Percentiles rank a stretch among this genome's conserved stretches.
Evolutionary conservation across 1,284 basidiomycete genomes (phyloP).

Genomic region (Cerioporus squamosus): DNA sequence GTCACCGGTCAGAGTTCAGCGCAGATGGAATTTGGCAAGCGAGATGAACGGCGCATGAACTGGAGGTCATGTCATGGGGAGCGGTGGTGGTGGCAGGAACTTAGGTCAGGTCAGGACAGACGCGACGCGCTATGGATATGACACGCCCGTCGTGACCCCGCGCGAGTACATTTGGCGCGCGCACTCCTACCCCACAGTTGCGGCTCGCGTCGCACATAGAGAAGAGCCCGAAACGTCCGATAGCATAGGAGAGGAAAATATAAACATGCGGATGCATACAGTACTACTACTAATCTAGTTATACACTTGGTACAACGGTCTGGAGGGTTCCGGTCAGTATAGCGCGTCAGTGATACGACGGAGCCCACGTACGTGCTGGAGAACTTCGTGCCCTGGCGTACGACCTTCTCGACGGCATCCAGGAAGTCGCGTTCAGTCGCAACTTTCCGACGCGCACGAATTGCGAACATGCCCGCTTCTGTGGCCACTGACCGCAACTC

Average conservation of each 20-base stretch:
- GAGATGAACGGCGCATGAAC: too few relatives aligned
- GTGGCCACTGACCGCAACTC: conserved; percentile 97
- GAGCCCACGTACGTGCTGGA: conserved; percentile 75
- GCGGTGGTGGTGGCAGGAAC: too few relatives aligned
- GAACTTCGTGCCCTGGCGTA: conserved; percentile 97
- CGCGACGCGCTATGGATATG: too few relatives aligned
- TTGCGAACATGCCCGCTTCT: conserved; percentile 99
- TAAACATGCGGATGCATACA: conserved; percentile 8
- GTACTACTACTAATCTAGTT: conserved; percentile 30
- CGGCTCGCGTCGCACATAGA: too few relatives aligned
- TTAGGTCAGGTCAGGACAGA: too few relatives aligned
- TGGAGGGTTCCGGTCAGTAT: conserved; percentile 17
- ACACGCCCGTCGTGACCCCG: too few relatives aligned
- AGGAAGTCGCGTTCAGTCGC: conserved; percentile 98
- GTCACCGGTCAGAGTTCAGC: too few relatives aligned
- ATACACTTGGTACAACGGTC: conserved; percentile 47
- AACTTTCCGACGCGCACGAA: conserved; percentile 95
- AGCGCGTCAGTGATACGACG: background rate
- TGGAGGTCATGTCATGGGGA: too few relatives aligned
- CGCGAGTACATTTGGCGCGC: too few relatives aligned
- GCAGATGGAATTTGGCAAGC: too few relatives aligned
- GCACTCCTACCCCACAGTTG: too few relatives aligned
- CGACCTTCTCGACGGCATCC: conserved; percentile 98
- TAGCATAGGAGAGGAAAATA: conserved; percentile 17
- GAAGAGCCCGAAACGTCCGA: conserved; percentile 11